A percentile compares a stretch with the other conserved stretches of the same genome.
These are phyloP conservation scores for Aureobasidium melanogenum DNA, from an alignment of 2,329 filamentous ascomycete species.

Conservation along the genomic window DNA sequence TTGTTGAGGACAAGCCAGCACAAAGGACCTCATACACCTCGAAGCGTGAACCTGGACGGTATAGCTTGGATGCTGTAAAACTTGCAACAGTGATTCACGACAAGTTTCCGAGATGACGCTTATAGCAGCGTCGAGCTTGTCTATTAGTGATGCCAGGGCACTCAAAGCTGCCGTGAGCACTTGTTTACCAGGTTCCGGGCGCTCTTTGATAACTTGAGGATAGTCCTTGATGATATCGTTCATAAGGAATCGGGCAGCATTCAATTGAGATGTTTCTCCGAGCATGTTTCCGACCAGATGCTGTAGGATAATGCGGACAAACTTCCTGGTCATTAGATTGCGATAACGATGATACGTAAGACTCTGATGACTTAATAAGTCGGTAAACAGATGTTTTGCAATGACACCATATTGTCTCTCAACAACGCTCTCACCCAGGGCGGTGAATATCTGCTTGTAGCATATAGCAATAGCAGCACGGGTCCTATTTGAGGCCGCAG, in stretches of 20 bases:
- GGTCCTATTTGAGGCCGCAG: constrained; percentile 68
- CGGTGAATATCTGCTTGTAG: constrained; percentile 72
- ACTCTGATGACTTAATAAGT: constrained; percentile 66
- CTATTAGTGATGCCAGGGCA: constrained; percentile 69
- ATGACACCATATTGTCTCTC: constrained; percentile 77
- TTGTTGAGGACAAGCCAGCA: constrained; percentile 85
- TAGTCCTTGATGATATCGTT: constrained; percentile 92
- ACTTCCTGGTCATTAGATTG: constrained; percentile 73
- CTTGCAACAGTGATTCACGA: constrained; percentile 78
- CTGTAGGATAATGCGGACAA: constrained; percentile 74
- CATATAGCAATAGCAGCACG: constrained; percentile 79
- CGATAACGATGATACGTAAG: constrained; percentile 82
- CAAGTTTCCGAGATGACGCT: constrained; percentile 72
- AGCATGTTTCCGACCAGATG: constrained; percentile 76
- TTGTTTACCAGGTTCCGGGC: constrained; percentile 81
- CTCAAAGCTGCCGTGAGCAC: constrained; percentile 70
- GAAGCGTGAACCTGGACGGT: constrained; percentile 89
- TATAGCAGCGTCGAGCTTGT: constrained; percentile 71
- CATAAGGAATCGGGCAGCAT: constrained; percentile 70
- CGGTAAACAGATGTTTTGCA: constrained; percentile 68
- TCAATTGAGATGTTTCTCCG: constrained; percentile 79
- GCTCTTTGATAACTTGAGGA: constrained; percentile 78
- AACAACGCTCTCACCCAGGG: constrained; percentile 71
- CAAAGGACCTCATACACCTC: constrained; percentile 75
- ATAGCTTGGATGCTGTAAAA: constrained; percentile 90